Base-by-base conservation (phyloP, 2,329 filamentous ascomycete genomes). In the Dothideomycetes sp. region DNA sequence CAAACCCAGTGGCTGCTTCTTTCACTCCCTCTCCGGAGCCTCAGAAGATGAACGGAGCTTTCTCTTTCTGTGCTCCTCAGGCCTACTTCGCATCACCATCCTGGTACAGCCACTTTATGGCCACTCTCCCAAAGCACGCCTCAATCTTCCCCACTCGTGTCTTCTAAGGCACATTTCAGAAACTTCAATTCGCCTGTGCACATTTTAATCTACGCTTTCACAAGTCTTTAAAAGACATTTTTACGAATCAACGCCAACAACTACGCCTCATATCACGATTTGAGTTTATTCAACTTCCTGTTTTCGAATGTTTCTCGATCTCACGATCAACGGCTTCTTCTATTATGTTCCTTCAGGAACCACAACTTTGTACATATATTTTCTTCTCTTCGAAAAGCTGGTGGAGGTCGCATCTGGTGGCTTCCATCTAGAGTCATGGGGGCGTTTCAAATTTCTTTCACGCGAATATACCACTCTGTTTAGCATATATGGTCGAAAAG, bases 21-120 rank as follows among this genome's bases (percentile, higher is more conserved):
- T 43, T 28, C n/a, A 37, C 31, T 19, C 27, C 41, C 25, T 37
- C 32, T 7, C 19, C 33, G 16, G 28, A 43, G 22, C 33, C 33
- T 25, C 33, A 35, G 18, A 34, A 33, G 32, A 29, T 10, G 24
- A 34, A 41, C 31, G 39, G 32, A 6, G 30, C 41, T 10, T 37
- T 35, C 33, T 27, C 41, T 19, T 32, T 35, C 27, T 47, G 45
- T 24, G 42, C 42, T 25, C 42, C 45, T 17, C 42, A 47, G 16
- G 37, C 45, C 10, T 47, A 47, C 33, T 36, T 42, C 35, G 36
- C 42, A 8, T 36, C 45, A 25, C 27, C 19, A 13, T 22, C 38
- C 13, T 47, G 45, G 45, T 47, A 41, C 30, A 45, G 43, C 31
- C 43, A 45, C 17, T 45, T 47, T 38, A 45, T 47, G 28, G 38